phyloP scores from a whole-genome alignment of 176 grass and related monocot genomes.

The Phoenix dactylifera region DNA sequence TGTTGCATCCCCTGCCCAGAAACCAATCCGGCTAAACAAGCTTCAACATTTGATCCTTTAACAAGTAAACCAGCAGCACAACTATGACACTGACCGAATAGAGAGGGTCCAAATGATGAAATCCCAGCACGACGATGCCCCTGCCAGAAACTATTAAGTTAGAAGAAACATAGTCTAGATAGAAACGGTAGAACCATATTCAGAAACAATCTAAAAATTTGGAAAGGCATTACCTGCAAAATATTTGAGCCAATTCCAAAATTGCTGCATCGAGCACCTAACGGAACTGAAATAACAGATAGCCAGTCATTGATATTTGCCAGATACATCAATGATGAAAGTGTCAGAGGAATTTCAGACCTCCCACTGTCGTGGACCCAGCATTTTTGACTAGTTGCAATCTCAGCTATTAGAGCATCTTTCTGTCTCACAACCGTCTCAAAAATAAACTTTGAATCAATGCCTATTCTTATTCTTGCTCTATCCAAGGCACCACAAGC shows the following conservation, averaged over 20 bases:
- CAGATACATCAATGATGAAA: conserved; percentile 21
- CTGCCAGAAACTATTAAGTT: conserved; percentile 16
- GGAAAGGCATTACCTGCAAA: conserved; percentile 7
- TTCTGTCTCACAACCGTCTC: conserved; percentile 26
- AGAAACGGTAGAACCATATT: no score
- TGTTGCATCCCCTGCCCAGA: conserved; percentile 20
- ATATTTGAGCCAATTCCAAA: conserved; percentile 15
- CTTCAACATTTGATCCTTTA: conserved; percentile 18
- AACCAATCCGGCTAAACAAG: conserved; percentile 24
- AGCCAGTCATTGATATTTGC: conserved; percentile 21
- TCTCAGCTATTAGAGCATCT: conserved; percentile 29
- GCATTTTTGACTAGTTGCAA: neutral
- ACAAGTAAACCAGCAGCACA: conserved; percentile 23
- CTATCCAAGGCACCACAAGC: conserved; percentile 10
- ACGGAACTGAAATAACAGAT: conserved; percentile 15
- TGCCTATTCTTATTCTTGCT: conserved; percentile 21
- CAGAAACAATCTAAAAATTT: no score
- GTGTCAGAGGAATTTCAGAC: conserved; percentile 11
- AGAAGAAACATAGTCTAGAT: no score
- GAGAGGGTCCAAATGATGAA: conserved; percentile 16
- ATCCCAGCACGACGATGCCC: conserved; percentile 7
- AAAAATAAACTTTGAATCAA: conserved; percentile 23
- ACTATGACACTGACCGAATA: conserved; percentile 24
- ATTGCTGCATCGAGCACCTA: conserved; percentile 22
- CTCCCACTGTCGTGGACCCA: no score